Base-by-base conservation (phyloP, 768 basidiomycete genomes). In the Termitomyces sp. region DNA sequence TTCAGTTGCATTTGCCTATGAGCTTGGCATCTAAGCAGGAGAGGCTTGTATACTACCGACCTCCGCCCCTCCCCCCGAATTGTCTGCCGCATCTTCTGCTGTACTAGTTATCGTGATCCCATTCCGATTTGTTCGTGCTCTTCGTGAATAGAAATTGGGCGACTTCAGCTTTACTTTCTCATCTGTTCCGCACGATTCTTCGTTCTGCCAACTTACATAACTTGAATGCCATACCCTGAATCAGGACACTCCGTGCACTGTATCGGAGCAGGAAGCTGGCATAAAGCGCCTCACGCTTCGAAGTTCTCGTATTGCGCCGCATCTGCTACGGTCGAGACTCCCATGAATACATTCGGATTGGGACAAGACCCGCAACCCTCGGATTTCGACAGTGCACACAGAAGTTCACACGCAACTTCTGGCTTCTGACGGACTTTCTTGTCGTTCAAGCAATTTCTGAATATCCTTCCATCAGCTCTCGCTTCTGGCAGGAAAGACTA, bases 1-100 rank as follows among this genome's bases (percentile, higher is more conserved):
- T 20, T 82, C 77, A 18, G 77, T 86, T 13, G 84, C 82, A 1
- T 86, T 84, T 60, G 81, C 79, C 2, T 78, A 85, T 63, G 86
- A 88, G 68, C 65, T 87, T 63, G 69, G 73, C 28, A 54, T 66
- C 52, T 71, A 32, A 68, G 28, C 28, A 46, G 0, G n/a, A 22
- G 44, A 42, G 40, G 40, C 38, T 39, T 28, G 28, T 28, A 28
- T 28, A 28, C 28, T 28, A 28, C 28, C 28, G 28, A 28, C 28
- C 28, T 28, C 28, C 4, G 28, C 28, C 28, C 28, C 28, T 4
- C 28, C 28, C 28, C 4, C 28, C 28, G 28, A 28, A 28, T 28
- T 28, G 38, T 13, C 38, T 11, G 4, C 12, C 13, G 38, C 38
- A 39, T 39, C 38, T 39, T 13, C 38, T 39, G 38, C 36, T 39